A percentile compares a stretch with the other conserved stretches of the same genome.
Evolutionary conservation across 2,329 filamentous ascomycete genomes (phyloP).

Genomic region (Dactylellina haptotyla): DNA sequence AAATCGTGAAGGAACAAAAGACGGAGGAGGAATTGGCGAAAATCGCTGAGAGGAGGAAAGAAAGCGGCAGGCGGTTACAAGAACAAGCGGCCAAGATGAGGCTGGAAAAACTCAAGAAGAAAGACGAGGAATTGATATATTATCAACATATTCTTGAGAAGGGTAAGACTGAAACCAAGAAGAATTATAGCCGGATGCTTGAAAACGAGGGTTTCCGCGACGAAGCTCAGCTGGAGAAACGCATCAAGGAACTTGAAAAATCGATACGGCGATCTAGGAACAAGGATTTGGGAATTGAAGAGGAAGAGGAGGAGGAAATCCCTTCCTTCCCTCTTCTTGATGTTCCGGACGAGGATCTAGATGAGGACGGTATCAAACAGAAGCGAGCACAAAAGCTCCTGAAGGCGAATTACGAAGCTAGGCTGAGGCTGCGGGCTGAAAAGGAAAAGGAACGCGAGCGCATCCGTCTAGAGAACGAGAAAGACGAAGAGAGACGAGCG

Average conservation of each 20-base stretch:
- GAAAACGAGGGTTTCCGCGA: conserved; percentile 94
- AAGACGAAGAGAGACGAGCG: conserved; percentile 83
- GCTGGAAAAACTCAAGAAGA: conserved; percentile 90
- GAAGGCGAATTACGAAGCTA: conserved; percentile 93
- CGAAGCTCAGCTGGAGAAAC: conserved; percentile 83
- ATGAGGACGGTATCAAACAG: conserved; percentile 88
- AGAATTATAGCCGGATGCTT: conserved; percentile 84
- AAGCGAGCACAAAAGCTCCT: conserved; percentile 92
- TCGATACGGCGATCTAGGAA: conserved; percentile 88
- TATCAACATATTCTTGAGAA: conserved; percentile 83
- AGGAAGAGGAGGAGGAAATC: conserved; percentile 78
- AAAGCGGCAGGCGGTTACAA: conserved; percentile 88
- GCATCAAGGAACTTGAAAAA: conserved; percentile 88
- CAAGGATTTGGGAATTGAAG: conserved; percentile 86
- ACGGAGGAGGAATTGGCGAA: conserved; percentile 90
- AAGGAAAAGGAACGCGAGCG: conserved; percentile 93
- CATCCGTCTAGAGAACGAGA: conserved; percentile 80
- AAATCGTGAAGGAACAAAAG: conserved; percentile 89
- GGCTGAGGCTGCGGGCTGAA: conserved; percentile 91
- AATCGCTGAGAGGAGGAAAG: conserved; percentile 92
- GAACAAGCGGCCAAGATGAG: conserved; percentile 98
- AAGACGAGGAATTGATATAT: conserved; percentile 94
- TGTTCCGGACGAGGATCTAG: conserved; percentile 87
- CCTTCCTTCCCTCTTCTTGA: conserved; percentile 90
- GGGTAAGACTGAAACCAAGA: conserved; percentile 82